A percentile compares a stretch with the other conserved stretches of the same genome.
Conservation (phyloP, 1,284 basidiomycete genomes). For the Trichosporon inkin region DNA sequence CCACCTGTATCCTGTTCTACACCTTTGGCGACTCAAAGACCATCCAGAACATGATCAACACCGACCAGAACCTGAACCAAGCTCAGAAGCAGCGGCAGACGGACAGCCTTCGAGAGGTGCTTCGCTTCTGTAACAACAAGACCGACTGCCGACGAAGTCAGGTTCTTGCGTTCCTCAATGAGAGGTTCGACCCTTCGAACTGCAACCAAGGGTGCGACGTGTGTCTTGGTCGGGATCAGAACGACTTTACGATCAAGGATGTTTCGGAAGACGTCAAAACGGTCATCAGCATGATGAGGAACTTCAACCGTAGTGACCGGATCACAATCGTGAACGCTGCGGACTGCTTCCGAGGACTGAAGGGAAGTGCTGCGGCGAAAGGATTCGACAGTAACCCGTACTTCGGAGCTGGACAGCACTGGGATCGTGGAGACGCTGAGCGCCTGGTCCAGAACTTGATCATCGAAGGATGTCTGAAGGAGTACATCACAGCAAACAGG, state of each 20-base stretch:
- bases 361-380: constrained; percentile 32
- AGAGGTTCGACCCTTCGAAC: constrained; percentile 43
- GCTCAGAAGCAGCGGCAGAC: constrained; percentile 61
- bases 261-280: constrained; percentile 38
- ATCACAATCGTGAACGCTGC: constrained; percentile 45
- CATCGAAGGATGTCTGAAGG: constrained; percentile 41
- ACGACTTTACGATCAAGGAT: constrained; percentile 34
- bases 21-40: constrained; percentile 54
- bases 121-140: constrained; percentile 73
- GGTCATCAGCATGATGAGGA: constrained; percentile 39
- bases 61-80: constrained; percentile 52
- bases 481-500: constrained; percentile 34
- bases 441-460: constrained; percentile 44
- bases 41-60: constrained; percentile 57
- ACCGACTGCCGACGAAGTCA: constrained; percentile 82
- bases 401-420: constrained; percentile 42
- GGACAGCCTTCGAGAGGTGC: constrained; percentile 59
- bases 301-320: constrained; percentile 25
- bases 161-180: constrained; percentile 59
- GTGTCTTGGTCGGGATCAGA: constrained; percentile 38
- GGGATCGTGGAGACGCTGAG: constrained; percentile 41
- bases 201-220: constrained; percentile 49
- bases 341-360: constrained; percentile 43
- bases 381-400: constrained; percentile 33
- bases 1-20: constrained; percentile 65